Base-by-base conservation (phyloP, 306 rosid species). In the Gastrolobium villosum region DNA sequence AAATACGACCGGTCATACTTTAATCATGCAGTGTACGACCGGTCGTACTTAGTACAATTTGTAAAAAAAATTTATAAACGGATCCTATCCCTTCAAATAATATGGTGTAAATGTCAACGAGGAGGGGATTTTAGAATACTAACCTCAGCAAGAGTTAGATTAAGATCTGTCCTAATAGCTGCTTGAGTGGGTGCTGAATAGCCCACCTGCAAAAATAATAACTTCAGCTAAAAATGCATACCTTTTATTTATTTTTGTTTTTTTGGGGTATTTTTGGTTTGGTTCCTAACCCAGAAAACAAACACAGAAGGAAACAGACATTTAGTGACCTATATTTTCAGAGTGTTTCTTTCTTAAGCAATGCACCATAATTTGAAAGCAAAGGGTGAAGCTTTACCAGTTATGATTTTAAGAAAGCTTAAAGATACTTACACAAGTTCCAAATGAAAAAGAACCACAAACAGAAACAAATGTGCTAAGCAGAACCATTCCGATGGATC, bases 401-500 rank as follows among this genome's bases (percentile, higher is more conserved):
- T 20, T 20, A 20, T 20, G 7, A 30, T 52, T 41, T 26, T 61
- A n/a, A 52, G 59, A 14, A 41, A 28, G 14, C 6, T 11, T 3
- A 57, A 59, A 49, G n/a, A 26, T 48, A 86, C 96, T 83, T 76
- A 93, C 90, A 85, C 94, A 90, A 50, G 91, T 87, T 89, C 97
- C 97, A 73, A 93, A 90, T 46, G 88, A 78, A 44, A 87, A 93
- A 31, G 97, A 93, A 45, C 94, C 97, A 71, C 94, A 87, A 77
- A 90, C 96, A 39, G 94, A 91, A 82, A 89, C 92, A 35, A 77
- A 87, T 11, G 97, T 93, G 85, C 91, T 79, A 1, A 92, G 77
- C 71, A 90, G 84, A 71, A 89, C 94, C 93, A 90, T 89, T 74
- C 88, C 85, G 75, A 80, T 78, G 45, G 93, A 87, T 53, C 86